These are phyloP conservation scores for Bisporella sp. DNA, from an alignment of 2,329 filamentous ascomycete species.

Conservation along the genomic window DNA sequence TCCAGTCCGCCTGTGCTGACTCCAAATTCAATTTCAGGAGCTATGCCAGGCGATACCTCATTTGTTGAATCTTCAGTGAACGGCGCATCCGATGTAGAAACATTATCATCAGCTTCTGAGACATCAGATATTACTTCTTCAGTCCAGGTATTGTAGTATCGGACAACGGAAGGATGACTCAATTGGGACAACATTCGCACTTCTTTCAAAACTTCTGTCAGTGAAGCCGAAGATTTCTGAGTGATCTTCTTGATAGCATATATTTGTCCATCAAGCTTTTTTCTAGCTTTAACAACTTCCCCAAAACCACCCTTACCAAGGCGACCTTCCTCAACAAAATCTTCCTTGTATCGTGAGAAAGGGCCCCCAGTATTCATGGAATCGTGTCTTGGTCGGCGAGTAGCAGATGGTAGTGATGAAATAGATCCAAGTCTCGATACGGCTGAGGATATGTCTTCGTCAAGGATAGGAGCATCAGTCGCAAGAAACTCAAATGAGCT, in stretches of 20 bases:
- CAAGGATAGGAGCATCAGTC: conserved; percentile 53
- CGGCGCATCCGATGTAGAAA: conserved; percentile 30
- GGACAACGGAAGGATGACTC: conserved; percentile 68
- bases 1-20: conserved; percentile 74
- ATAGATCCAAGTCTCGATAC: conserved; percentile 33
- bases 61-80: conserved; percentile 20
- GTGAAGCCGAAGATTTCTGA: conserved; percentile 67
- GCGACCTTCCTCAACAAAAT: conserved; percentile 84
- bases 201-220: conserved; percentile 78
- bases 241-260: conserved; percentile 98
- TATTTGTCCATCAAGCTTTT: conserved; percentile 86
- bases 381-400: conserved; percentile 44
- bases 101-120: conserved; percentile 48
- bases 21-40: conserved; percentile 22
- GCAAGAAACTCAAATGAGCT: conserved; percentile 59
- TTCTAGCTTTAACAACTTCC: conserved; percentile 90
- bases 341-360: conserved; percentile 66
- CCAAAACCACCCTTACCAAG: conserved; percentile 93
- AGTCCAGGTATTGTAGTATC: conserved; percentile 90
- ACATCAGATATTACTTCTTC: conserved; percentile 59
- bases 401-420: conserved; percentile 34
- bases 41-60: conserved; percentile 20
- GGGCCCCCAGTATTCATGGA: conserved; percentile 47
- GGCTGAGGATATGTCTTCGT: conserved; percentile 29
- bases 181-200: conserved; percentile 86